phyloP scores from a whole-genome alignment of 2,329 filamentous ascomycete species.

The Colletotrichum melonis region DNA sequence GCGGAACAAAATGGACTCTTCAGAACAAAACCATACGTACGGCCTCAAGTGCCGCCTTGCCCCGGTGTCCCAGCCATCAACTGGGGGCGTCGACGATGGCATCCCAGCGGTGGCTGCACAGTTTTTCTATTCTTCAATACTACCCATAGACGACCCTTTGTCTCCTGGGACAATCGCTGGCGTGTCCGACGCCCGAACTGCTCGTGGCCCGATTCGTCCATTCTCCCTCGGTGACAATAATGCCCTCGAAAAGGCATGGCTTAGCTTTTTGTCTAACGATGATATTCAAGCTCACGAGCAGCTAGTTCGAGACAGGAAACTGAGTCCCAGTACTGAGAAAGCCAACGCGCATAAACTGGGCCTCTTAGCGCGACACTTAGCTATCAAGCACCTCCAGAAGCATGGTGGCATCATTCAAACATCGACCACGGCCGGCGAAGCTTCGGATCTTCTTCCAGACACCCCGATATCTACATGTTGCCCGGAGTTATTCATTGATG shows the following conservation, averaged over 20 bases:
- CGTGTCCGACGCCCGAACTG: slow-evolving; percentile 60
- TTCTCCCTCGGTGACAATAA: slow-evolving; percentile 85
- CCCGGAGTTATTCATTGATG: slow-evolving; percentile 57
- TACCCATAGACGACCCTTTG: slow-evolving; percentile 91
- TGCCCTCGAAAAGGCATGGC: slow-evolving; percentile 83
- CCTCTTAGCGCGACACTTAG: slow-evolving; percentile 55
- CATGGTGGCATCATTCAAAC: slow-evolving; percentile 53
- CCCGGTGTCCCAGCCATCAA: slow-evolving; percentile 52
- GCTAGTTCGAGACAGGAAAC: slow-evolving; percentile 46
- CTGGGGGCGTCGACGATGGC: slow-evolving; percentile 51
- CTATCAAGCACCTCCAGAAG: slow-evolving; percentile 58
- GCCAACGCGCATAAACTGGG: slow-evolving; percentile 49
- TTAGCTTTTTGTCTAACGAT: slow-evolving; percentile 64
- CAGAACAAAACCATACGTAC: slow-evolving; percentile 62
- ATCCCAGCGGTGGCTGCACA: slow-evolving; percentile 74
- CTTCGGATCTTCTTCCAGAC: slow-evolving; percentile 44
- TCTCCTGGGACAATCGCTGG: slow-evolving; percentile 69
- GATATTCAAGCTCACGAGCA: slow-evolving; percentile 60
- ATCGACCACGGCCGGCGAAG: slow-evolving; percentile 44
- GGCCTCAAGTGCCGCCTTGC: slow-evolving; percentile 69
- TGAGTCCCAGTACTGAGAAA: slow-evolving; percentile 46
- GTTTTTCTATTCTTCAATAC: slow-evolving; percentile 86
- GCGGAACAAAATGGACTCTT: slow-evolving; percentile 1
- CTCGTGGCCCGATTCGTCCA: slow-evolving; percentile 75
- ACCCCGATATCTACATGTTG: slow-evolving; percentile 58